Conservation (phyloP, 805 yeast species). For the Cyberlindnera xylosilytica region DNA sequence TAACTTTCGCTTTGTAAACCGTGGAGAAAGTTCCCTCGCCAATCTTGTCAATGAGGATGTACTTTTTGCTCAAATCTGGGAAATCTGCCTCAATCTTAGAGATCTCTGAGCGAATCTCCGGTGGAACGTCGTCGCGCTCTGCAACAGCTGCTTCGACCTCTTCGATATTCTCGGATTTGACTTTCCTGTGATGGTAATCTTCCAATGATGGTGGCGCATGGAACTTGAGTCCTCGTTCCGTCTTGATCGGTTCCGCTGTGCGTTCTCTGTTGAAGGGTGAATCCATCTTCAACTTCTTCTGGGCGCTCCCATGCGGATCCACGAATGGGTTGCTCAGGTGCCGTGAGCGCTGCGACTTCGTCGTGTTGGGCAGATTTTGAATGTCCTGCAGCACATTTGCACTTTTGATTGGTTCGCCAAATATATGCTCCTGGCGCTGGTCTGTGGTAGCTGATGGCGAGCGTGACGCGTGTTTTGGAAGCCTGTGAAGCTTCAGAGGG, state of each 20-base stretch:
- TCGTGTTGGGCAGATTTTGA: conserved; percentile 1
- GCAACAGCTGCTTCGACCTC: conserved; percentile 1
- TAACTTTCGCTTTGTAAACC: conserved; percentile 72
- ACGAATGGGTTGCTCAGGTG: conserved; percentile 17
- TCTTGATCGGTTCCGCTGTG: not conserved
- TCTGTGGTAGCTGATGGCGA: not conserved
- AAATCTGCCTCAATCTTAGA: conserved; percentile 50
- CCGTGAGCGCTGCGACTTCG: conserved; percentile 1
- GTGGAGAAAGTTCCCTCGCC: conserved; percentile 92
- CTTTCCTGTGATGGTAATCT: too few relatives aligned
- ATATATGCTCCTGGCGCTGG: not conserved
- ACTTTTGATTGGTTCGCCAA: not conserved
- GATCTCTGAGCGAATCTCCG: conserved; percentile 58
- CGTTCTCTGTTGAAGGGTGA: conserved; percentile 19
- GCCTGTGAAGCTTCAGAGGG: not conserved
- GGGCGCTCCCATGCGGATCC: conserved; percentile 12
- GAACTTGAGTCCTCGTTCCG: not conserved
- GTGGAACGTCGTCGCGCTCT: conserved; percentile 46
- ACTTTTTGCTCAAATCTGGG: conserved; percentile 40
- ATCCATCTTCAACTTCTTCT: conserved; percentile 16
- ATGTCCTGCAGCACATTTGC: conserved; percentile 6
- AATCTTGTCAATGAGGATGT: conserved; percentile 38
- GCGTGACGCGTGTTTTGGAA: conserved; percentile 5
- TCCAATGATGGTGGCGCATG: not conserved
- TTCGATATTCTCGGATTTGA: not conserved